Conservation (phyloP, 2,329 filamentous ascomycete species). For the Ceratocystis cacaofunesta region DNA sequence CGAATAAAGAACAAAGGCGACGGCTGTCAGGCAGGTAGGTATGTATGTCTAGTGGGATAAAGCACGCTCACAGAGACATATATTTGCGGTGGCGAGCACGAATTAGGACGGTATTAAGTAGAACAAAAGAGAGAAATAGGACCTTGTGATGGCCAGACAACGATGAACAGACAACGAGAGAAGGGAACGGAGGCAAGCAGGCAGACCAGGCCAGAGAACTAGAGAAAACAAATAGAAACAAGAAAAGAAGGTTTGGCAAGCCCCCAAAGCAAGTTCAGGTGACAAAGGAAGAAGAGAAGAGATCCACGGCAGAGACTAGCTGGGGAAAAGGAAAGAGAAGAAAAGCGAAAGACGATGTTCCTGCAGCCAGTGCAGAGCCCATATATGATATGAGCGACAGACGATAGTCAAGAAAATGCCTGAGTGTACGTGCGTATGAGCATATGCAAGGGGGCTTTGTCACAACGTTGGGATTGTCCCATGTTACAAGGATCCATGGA, state of each 20-base stretch:
- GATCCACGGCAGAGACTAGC: not conserved
- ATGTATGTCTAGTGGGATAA: not conserved
- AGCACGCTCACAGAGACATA: not conserved
- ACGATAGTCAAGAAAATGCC: not conserved
- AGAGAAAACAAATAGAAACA: not conserved
- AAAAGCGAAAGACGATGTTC: not conserved
- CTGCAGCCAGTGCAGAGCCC: not conserved
- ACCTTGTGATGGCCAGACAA: not conserved
- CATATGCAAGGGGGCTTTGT: not conserved
- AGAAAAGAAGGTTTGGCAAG: not conserved
- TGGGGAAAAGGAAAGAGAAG: not conserved
- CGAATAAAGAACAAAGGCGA: not conserved
- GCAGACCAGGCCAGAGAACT: conserved; percentile 3
- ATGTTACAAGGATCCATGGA: not conserved
- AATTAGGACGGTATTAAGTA: not conserved
- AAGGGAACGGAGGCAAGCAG: conserved; percentile 2
- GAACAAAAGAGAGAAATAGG: not conserved
- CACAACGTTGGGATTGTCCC: not conserved
- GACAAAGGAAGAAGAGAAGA: not conserved
- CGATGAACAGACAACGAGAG: not conserved
- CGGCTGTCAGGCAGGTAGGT: not conserved
- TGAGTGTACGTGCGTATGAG: not conserved
- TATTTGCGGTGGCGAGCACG: not conserved
- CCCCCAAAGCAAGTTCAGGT: not conserved
- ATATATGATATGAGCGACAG: not conserved